phyloP scores from a whole-genome alignment of 495 filamentous ascomycete genomes.

The Neurospora discreta region DNA sequence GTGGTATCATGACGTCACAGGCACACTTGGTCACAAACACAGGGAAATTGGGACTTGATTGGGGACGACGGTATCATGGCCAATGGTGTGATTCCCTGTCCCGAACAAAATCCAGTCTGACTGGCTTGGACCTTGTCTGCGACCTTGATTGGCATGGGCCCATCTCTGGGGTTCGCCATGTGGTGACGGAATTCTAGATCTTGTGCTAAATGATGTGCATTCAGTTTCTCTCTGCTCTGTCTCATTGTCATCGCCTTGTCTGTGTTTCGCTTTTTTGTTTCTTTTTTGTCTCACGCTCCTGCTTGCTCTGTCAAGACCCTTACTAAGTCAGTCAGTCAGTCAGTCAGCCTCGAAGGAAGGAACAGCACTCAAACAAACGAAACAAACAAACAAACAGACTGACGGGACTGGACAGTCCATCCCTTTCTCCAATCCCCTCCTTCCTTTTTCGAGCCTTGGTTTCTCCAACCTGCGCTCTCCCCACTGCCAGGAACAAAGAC shows the following conservation, averaged over 20 bases:
- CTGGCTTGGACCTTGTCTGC: background rate
- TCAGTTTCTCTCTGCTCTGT: too few relatives aligned
- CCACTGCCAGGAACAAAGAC: background rate
- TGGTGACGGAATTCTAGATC: background rate
- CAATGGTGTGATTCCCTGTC: background rate
- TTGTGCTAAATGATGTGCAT: background rate
- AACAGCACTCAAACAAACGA: too few relatives aligned
- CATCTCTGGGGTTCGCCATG: background rate
- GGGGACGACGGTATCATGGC: background rate
- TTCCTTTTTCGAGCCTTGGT: background rate
- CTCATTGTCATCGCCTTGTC: too few relatives aligned
- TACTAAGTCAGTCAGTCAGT: background rate
- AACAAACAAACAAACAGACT: background rate
- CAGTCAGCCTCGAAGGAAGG: background rate
- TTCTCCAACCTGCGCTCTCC: background rate
- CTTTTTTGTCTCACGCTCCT: background rate
- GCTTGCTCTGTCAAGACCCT: background rate
- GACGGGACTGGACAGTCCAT: too few relatives aligned
- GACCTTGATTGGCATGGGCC: background rate
- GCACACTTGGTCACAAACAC: background rate
- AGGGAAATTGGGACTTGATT: background rate
- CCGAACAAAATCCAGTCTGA: background rate
- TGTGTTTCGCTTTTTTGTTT: too few relatives aligned
- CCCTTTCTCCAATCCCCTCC: background rate
- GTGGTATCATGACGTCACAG: background rate